Percentiles rank a stretch among this genome's conserved stretches.
Evolutionary conservation across 2,329 filamentous ascomycete genomes (phyloP).

Genomic region (Aspergillus sp.): DNA sequence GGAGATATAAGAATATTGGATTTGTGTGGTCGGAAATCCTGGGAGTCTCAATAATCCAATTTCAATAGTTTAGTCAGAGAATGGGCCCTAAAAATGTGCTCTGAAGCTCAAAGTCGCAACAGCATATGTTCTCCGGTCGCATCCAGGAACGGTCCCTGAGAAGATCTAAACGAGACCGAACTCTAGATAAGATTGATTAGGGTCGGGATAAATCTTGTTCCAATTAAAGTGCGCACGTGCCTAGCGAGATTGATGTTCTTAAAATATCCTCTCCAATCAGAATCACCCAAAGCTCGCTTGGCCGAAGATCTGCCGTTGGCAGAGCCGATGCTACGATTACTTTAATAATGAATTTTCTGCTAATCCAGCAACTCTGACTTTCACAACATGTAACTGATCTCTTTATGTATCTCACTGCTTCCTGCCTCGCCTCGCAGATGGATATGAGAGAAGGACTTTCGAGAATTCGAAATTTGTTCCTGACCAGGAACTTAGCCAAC

Average conservation of each 20-base stretch:
- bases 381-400: too few species aligned
- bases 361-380: too few species aligned
- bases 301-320: too few species aligned
- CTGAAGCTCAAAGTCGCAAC: background rate
- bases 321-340: too few species aligned
- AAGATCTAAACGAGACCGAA: conserved; percentile 1
- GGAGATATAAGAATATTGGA: background rate
- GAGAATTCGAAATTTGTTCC: too few species aligned
- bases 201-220: background rate
- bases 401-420: too few species aligned
- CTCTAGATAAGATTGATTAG: conserved; percentile 2
- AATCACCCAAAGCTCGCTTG: too few species aligned
- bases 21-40: background rate
- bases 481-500: too few species aligned
- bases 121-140: background rate
- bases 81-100: background rate
- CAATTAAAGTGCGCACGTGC: background rate
- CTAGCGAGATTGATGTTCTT: background rate
- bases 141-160: background rate
- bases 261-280: background rate
- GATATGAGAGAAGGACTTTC: too few species aligned
- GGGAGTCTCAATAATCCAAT: background rate
- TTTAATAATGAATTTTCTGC: too few species aligned
- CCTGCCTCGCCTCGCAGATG: too few species aligned
- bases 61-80: background rate